phyloP scores from a whole-genome alignment of 305 asterid genomes.

The Salvia sclarea region DNA sequence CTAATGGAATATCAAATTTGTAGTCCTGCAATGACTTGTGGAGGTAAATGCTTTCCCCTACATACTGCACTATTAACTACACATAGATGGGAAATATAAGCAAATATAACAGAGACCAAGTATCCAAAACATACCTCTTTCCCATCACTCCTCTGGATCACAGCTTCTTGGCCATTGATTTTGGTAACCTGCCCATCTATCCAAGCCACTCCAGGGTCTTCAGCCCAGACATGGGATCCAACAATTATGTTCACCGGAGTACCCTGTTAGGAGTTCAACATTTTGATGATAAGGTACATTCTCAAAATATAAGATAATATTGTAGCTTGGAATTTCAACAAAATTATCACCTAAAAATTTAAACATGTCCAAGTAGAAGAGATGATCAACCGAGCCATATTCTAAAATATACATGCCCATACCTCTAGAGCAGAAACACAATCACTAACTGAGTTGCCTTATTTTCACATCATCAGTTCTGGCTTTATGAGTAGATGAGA shows the following conservation, averaged over 20 bases:
- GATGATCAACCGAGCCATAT: constrained; percentile 24
- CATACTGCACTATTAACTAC: constrained; percentile 12
- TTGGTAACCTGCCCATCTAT: constrained; percentile 79
- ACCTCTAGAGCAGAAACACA: constrained; percentile 20
- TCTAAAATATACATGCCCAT: constrained; percentile 16
- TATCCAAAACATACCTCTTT: constrained; percentile 57
- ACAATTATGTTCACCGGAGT: constrained; percentile 86
- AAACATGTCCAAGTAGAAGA: constrained; percentile 19
- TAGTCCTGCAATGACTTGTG: constrained; percentile 10
- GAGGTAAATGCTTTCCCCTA: constrained; percentile 3
- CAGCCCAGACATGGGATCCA: constrained; percentile 95
- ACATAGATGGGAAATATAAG: constrained; percentile 12
- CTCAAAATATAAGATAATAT: constrained; percentile 5
- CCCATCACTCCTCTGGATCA: constrained; percentile 71
- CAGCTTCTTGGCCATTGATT: constrained; percentile 73
- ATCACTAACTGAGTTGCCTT: constrained; percentile 8
- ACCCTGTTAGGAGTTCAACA: constrained; percentile 54
- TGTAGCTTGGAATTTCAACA: constrained; percentile 17
- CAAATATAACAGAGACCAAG: constrained; percentile 18
- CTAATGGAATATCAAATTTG: constrained; percentile 1
- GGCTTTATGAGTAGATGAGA: constrained; percentile 14
- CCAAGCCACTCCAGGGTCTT: constrained; percentile 81
- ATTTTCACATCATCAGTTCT: background rate
- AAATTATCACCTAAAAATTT: constrained; percentile 8
- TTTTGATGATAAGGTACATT: constrained; percentile 11